A percentile compares a stretch with the other conserved stretches of the same genome.
These are phyloP conservation scores for Collariella sp. DNA, from an alignment of 495 filamentous ascomycete species.

Conservation along the genomic window DNA sequence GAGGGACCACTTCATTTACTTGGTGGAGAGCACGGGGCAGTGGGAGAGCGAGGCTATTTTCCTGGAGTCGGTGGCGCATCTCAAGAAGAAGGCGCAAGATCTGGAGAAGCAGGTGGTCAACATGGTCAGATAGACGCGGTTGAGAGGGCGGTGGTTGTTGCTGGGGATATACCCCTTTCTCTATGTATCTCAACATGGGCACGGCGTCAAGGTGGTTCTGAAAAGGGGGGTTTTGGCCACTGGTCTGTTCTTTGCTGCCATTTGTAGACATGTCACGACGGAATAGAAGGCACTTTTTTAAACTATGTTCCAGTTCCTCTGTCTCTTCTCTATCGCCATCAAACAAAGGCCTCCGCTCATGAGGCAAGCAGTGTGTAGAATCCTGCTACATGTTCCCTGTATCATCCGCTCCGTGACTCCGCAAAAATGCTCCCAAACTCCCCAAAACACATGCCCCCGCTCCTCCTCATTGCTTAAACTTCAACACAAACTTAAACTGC, in stretches of 20 bases:
- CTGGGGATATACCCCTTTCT: conserved; percentile 12
- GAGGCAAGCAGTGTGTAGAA: neutral
- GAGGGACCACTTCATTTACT: conserved; percentile 95
- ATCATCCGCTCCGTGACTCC: conserved; percentile 5
- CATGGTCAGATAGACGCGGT: conserved; percentile 34
- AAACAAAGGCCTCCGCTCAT: neutral
- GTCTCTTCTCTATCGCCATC: neutral
- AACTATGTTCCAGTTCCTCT: neutral
- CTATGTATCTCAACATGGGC: conserved; percentile 15
- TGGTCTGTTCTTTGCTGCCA: conserved; percentile 3
- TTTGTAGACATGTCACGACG: neutral
- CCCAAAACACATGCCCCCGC: neutral
- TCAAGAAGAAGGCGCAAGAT: conserved; percentile 62
- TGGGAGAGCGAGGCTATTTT: conserved; percentile 86
- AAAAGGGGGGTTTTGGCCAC: conserved; percentile 8
- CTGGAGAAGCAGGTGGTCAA: conserved; percentile 40
- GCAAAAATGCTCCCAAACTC: conserved; percentile 1
- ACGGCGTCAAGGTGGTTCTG: conserved; percentile 21
- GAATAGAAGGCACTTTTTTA: neutral
- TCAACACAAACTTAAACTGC: conserved; percentile 68
- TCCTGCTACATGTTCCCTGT: neutral
- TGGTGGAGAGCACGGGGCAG: conserved; percentile 89
- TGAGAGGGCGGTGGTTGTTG: neutral
- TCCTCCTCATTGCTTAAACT: conserved; percentile 38
- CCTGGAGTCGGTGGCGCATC: conserved; percentile 71